Evolutionary conservation across 371 early-diverging fungal genomes (phyloP).

Genomic region (Mortierella sp.): DNA sequence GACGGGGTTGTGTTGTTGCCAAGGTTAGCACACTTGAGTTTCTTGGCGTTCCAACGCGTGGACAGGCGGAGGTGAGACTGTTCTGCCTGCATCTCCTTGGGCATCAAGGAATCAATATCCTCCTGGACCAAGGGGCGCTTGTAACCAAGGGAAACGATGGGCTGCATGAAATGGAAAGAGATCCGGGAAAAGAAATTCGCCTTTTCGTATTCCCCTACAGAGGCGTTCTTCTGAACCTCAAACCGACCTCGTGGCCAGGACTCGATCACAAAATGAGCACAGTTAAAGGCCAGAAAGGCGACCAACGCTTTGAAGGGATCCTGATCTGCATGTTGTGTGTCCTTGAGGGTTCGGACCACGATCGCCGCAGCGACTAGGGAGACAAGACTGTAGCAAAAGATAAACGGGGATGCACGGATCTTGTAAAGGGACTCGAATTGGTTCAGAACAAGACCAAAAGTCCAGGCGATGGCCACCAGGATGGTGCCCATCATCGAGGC

Average conservation of each 20-base stretch:
- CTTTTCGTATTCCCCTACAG: slow-evolving; percentile 26
- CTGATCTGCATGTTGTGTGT: neutral
- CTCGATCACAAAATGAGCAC: slow-evolving; percentile 22
- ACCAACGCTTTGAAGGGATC: slow-evolving; percentile 17
- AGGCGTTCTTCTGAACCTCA: slow-evolving; percentile 14
- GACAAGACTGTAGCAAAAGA: slow-evolving; percentile 23
- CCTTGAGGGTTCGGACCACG: slow-evolving; percentile 23
- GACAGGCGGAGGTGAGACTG: slow-evolving; percentile 19
- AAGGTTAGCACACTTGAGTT: neutral
- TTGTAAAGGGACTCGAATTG: slow-evolving; percentile 21
- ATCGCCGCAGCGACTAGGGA: slow-evolving; percentile 26
- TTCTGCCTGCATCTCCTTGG: slow-evolving; percentile 16
- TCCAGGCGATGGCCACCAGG: slow-evolving; percentile 26
- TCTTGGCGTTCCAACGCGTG: slow-evolving; percentile 11
- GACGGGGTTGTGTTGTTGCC: slow-evolving; percentile 10
- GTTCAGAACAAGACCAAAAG: slow-evolving; percentile 7
- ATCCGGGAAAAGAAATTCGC: slow-evolving; percentile 38
- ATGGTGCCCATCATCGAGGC: slow-evolving; percentile 28
- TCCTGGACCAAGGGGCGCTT: slow-evolving; percentile 18
- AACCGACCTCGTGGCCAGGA: slow-evolving; percentile 29
- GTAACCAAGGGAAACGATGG: slow-evolving; percentile 23
- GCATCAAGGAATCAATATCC: slow-evolving; percentile 33
- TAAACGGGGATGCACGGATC: slow-evolving; percentile 31
- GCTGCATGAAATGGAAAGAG: slow-evolving; percentile 28
- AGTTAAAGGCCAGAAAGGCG: slow-evolving; percentile 27